Conservation (phyloP, 108 stramenopile genomes). For the Chaetoceros muelleri region DNA sequence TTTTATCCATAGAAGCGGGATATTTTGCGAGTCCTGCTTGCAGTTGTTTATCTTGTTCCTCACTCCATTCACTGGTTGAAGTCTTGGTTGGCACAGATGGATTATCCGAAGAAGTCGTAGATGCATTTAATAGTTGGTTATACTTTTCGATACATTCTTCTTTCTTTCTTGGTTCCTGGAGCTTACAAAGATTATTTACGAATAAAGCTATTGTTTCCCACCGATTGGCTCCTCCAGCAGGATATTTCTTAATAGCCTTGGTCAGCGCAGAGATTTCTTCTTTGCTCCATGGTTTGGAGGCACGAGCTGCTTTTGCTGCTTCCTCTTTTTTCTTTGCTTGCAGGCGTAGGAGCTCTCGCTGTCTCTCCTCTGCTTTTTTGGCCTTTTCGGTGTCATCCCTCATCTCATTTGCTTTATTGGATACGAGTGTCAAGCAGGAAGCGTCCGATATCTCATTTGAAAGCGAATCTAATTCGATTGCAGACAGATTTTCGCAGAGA, state of each 20-base stretch:
- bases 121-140: conserved; percentile 41
- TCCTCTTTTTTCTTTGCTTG: conserved; percentile 9
- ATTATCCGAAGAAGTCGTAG: conserved; percentile 4
- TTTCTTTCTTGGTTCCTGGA: conserved; percentile 68
- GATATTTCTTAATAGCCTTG: conserved; percentile 91
- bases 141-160: conserved; percentile 94
- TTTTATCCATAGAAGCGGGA: conserved; percentile 93
- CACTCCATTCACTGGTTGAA: conserved; percentile 59
- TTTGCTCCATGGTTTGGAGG: conserved; percentile 71
- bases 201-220: conserved; percentile 93
- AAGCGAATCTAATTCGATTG: conserved; percentile 18
- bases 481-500: conserved; percentile 27
- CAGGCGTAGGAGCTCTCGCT: not conserved
- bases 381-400: conserved; percentile 10
- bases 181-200: conserved; percentile 70
- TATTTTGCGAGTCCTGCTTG: conserved; percentile 75
- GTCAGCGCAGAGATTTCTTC: conserved; percentile 86
- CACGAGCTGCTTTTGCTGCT: conserved; percentile 24
- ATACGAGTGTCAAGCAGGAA: conserved; percentile 6
- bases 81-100: not conserved
- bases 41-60: conserved; percentile 84
- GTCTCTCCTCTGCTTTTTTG: conserved; percentile 15
- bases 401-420: conserved; percentile 18
- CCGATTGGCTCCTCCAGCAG: conserved; percentile 85
- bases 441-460: conserved; percentile 9